phyloP scores from a whole-genome alignment of 2,329 filamentous ascomycete species.

The Cercospora sesami region DNA sequence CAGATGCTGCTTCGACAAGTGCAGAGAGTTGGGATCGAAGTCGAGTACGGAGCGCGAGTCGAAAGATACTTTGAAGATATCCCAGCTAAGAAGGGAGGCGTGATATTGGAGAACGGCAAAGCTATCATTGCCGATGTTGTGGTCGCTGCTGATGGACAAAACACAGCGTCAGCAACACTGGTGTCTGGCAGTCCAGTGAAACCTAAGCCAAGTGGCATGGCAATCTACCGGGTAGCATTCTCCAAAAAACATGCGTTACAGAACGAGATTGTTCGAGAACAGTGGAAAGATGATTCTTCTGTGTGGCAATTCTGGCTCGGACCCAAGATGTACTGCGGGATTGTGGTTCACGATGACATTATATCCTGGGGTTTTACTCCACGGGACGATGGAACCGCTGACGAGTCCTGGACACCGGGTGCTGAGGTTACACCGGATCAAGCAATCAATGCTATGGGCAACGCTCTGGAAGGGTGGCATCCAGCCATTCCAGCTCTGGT shows the following conservation, averaged over 20 bases:
- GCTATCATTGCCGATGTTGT: constrained; percentile 51
- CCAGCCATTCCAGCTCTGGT: constrained; percentile 51
- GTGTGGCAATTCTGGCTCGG: constrained; percentile 49
- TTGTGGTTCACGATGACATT: constrained; percentile 54
- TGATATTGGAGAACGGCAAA: constrained; percentile 35
- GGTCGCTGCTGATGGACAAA: constrained; percentile 56
- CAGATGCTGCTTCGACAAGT: not conserved
- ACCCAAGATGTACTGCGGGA: constrained; percentile 54
- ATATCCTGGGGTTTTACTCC: constrained; percentile 58
- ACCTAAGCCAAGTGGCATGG: constrained; percentile 52
- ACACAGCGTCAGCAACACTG: constrained; percentile 53
- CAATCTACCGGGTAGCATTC: constrained; percentile 57
- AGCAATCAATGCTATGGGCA: constrained; percentile 26
- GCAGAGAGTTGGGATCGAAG: constrained; percentile 31
- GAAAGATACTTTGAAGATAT: constrained; percentile 37
- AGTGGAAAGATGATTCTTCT: not conserved
- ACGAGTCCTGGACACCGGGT: constrained; percentile 50
- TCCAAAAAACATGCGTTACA: constrained; percentile 49
- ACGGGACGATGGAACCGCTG: constrained; percentile 50
- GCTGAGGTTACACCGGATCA: constrained; percentile 40
- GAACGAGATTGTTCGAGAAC: constrained; percentile 54
- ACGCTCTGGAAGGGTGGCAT: constrained; percentile 48
- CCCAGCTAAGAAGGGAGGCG: constrained; percentile 26
- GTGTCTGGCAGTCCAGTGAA: constrained; percentile 52
- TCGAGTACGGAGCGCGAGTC: constrained; percentile 36